Evolutionary conservation across 2,329 filamentous ascomycete species (phyloP).

Genomic region (Bipolaris sorokiniana): DNA sequence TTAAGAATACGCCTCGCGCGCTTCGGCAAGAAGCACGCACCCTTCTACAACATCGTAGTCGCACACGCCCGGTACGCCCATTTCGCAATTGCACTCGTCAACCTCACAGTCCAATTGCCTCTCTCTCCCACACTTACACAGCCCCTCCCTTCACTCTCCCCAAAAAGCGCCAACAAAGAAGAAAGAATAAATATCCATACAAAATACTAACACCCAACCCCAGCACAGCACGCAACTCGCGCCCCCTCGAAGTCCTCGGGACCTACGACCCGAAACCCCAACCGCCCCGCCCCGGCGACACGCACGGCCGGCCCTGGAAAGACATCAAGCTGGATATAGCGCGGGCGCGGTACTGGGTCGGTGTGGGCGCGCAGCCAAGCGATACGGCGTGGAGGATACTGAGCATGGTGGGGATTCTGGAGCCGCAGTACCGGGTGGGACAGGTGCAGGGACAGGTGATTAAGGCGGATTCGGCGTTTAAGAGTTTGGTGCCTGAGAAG

Average conservation of each 20-base stretch:
- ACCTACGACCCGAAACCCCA: slow-evolving; percentile 68
- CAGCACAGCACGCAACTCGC: slow-evolving; percentile 77
- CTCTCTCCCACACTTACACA: no score
- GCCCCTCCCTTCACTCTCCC: no score
- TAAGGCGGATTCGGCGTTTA: slow-evolving; percentile 13
- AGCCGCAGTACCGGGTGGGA: slow-evolving; percentile 45
- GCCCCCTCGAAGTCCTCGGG: slow-evolving; percentile 87
- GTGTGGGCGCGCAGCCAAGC: slow-evolving; percentile 92
- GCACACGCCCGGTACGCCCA: slow-evolving; percentile 79
- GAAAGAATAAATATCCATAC: not conserved
- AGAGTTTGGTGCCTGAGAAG: slow-evolving; percentile 6
- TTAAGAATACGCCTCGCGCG: slow-evolving; percentile 92
- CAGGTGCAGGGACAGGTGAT: slow-evolving; percentile 44
- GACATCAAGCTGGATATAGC: slow-evolving; percentile 85
- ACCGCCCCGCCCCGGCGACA: slow-evolving; percentile 57
- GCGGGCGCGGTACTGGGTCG: slow-evolving; percentile 92
- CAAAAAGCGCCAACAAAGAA: not conserved
- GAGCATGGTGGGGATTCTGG: slow-evolving; percentile 66
- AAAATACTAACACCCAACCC: not conserved
- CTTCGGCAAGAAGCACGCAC: slow-evolving; percentile 85
- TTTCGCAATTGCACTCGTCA: no score
- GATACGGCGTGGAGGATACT: slow-evolving; percentile 88
- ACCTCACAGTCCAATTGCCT: no score
- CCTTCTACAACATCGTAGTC: slow-evolving; percentile 97
- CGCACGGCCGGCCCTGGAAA: slow-evolving; percentile 74